Percentiles rank a stretch among this genome's conserved stretches.
phyloP scores from a whole-genome alignment of 768 basidiomycete species.

The Postia placenta region DNA sequence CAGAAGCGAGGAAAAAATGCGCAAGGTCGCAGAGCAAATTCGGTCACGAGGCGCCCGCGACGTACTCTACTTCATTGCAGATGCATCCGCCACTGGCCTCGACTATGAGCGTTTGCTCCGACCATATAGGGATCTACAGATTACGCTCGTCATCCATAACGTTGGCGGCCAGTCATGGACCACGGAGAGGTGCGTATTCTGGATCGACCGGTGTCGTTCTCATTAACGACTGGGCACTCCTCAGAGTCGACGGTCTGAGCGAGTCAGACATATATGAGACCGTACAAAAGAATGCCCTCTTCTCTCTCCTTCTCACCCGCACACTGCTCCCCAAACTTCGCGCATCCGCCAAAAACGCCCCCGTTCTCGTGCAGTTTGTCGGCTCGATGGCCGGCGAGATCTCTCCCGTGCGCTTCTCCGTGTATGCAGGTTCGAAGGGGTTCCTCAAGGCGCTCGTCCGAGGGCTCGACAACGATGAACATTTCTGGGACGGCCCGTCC shows the following conservation, averaged over 20 bases:
- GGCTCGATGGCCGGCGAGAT: slow-evolving; percentile 18
- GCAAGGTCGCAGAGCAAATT: slow-evolving; percentile 17
- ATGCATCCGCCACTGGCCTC: slow-evolving; percentile 11
- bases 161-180: slow-evolving; percentile 13
- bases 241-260: neutral
- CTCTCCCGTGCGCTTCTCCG: slow-evolving; percentile 15
- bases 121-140: slow-evolving; percentile 20
- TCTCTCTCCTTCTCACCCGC: slow-evolving; percentile 4
- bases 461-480: slow-evolving; percentile 21
- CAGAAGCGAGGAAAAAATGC: slow-evolving; percentile 20
- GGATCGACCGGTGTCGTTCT: neutral
- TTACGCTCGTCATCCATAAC: slow-evolving; percentile 23
- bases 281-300: neutral
- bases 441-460: slow-evolving; percentile 18
- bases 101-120: slow-evolving; percentile 16
- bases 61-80: slow-evolving; percentile 22
- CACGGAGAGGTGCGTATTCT: slow-evolving; percentile 13
- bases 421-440: slow-evolving; percentile 19
- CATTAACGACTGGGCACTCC: neutral
- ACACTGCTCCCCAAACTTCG: slow-evolving; percentile 23
- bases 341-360: slow-evolving; percentile 14
- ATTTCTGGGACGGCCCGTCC: slow-evolving; percentile 8
- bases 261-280: neutral
- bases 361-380: slow-evolving; percentile 20
- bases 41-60: slow-evolving; percentile 6